Base-by-base conservation (phyloP, 1,284 basidiomycete species). In the Dichomitus squalens region DNA sequence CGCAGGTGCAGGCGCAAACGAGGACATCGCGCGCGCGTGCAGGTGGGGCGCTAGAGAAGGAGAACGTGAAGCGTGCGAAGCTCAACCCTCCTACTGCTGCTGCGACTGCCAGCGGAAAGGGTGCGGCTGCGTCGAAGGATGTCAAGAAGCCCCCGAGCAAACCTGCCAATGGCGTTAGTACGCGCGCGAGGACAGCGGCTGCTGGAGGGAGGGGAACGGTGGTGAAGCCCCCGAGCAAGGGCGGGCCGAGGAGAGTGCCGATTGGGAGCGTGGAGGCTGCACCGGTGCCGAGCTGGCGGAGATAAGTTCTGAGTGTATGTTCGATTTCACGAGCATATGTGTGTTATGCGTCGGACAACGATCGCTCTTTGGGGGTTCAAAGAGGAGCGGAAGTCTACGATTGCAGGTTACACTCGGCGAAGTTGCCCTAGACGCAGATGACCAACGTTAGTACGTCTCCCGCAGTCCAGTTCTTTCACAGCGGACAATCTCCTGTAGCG, bases 221-320 rank as follows among this genome's bases (percentile, higher is more conserved):
- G 23, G 31, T 35, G 52, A 64, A 55, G 51, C 53, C 58, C 1
- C 34, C 63, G 43, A 43, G 51, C 8, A 74, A 66, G 56, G 76
- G 78, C 38, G 82, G 80, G 8, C 78, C 85, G 16, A 72, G 85
- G 58, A 75, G 85, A 55, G 85, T 87, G 33, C 82, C 76, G 6
- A 71, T 86, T 25, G 78, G 80, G 58, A 86, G 85, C 59, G 76
- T 75, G 1, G 83, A 86, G 58, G 84, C 83, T 31, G 82, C 82
- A 16, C 47, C 59, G 50, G 71, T 59, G 38, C 74, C 72, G 53
- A 70, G 68, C 14, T 72, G 75, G 73, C 76, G 63, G 54, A 68
- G 68, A 18, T 73, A 50, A 61, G 20, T 9, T 7, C 7, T 38
- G 27, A 16, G 44, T 18, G 16, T 21, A 5, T 20, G 34, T n/a